These are phyloP conservation scores for Acanthamoeba healyi DNA, from an alignment of 208 protist species.

Conservation along the genomic window DNA sequence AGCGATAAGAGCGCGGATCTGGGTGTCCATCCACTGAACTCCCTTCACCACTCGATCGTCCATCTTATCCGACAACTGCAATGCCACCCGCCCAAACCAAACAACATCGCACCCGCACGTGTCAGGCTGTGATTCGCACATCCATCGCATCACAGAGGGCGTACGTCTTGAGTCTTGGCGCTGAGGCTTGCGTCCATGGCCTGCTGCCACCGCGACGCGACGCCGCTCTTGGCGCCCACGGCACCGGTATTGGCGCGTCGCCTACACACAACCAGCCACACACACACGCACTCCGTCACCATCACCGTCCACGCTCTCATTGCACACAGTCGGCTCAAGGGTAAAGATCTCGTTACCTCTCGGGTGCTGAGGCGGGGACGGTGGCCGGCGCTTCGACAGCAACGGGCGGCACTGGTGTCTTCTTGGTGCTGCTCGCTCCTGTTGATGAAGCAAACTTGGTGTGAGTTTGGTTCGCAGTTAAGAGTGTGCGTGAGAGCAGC, in stretches of 20 bases:
- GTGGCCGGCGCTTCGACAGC: background rate
- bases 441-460: background rate
- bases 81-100: background rate
- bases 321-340: too few species aligned
- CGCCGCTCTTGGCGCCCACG: background rate
- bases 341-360: background rate
- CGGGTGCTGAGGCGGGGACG: background rate
- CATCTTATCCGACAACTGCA: slow-evolving; percentile 50
- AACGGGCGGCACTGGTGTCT: background rate
- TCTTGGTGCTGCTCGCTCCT: background rate
- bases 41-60: slow-evolving; percentile 67
- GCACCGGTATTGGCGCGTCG: background rate
- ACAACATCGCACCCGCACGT: too few species aligned
- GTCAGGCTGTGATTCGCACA: background rate
- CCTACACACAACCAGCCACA: background rate
- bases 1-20: slow-evolving; percentile 62
- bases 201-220: slow-evolving; percentile 50
- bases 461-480: too few species aligned
- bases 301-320: too few species aligned
- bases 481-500: too few species aligned
- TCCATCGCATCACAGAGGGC: background rate
- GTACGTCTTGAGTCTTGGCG: slow-evolving; percentile 53
- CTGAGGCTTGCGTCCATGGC: slow-evolving; percentile 35
- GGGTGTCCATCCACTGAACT: slow-evolving; percentile 72
- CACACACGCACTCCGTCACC: too few species aligned